A percentile compares a stretch with the other conserved stretches of the same genome.
Evolutionary conservation across 495 filamentous ascomycete species (phyloP).

Genomic region (Xylaria cubensis): DNA sequence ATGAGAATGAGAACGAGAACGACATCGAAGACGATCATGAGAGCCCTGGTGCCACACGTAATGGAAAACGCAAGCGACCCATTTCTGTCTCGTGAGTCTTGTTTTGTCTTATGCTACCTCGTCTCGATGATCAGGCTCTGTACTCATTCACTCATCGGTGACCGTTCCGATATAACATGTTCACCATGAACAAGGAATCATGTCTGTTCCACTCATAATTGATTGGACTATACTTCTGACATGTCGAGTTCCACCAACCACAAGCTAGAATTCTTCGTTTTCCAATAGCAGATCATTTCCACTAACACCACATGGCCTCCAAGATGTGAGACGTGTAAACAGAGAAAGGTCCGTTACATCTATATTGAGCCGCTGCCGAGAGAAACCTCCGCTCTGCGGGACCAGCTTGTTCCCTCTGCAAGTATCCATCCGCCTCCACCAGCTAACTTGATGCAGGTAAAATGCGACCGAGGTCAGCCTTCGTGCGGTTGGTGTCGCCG

Average conservation of each 20-base stretch:
- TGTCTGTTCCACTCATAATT: constrained; percentile 3
- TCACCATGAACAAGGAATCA: constrained; percentile 1
- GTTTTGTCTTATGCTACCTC: neutral
- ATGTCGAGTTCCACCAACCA: constrained; percentile 18
- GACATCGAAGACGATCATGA: constrained; percentile 51
- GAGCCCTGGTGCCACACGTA: constrained; percentile 43
- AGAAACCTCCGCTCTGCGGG: neutral
- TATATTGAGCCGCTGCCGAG: neutral
- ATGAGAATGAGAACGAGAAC: constrained; percentile 42
- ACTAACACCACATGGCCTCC: constrained; percentile 33
- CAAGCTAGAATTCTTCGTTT: constrained; percentile 1
- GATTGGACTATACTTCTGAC: neutral
- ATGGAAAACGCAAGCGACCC: constrained; percentile 61
- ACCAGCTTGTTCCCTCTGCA: neutral
- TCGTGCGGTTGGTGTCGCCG: constrained; percentile 88
- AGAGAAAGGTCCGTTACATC: constrained; percentile 67
- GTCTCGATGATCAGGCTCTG: neutral
- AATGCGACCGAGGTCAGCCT: constrained; percentile 83
- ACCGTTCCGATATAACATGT: neutral
- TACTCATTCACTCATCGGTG: neutral
- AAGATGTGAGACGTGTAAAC: constrained; percentile 83
- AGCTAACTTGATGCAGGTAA: constrained; percentile 57
- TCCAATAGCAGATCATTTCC: constrained; percentile 11
- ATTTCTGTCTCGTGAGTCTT: constrained; percentile 63
- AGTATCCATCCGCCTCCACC: neutral